These are phyloP conservation scores for Escallonia rubra DNA, from an alignment of 129 eudicot genomes.

Conservation along the genomic window DNA sequence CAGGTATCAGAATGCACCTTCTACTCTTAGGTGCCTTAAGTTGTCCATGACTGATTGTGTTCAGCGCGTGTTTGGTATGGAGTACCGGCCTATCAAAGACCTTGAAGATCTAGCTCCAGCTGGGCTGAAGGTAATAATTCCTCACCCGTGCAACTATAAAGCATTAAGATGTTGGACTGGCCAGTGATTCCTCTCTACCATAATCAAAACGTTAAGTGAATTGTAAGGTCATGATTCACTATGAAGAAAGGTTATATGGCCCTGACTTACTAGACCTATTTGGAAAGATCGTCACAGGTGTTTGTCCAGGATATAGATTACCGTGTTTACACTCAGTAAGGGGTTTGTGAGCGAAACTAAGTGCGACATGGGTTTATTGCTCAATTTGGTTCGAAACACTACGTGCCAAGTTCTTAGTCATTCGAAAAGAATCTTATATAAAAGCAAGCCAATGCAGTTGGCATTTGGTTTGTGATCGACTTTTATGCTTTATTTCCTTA, in stretches of 20 bases:
- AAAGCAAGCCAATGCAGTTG: not conserved
- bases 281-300: not conserved
- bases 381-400: too few relatives aligned
- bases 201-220: slow-evolving; percentile 3
- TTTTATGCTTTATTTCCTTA: not conserved
- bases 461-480: not conserved
- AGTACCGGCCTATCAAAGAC: slow-evolving; percentile 79
- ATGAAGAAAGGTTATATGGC: not conserved
- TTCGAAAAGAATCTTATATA: not conserved
- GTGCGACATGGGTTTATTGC: not conserved
- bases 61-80: slow-evolving; percentile 93
- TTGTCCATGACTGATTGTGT: slow-evolving; percentile 92
- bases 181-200: not conserved
- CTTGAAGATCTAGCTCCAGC: slow-evolving; percentile 76
- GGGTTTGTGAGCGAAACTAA: not conserved
- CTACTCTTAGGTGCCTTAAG: slow-evolving; percentile 87
- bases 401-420: too few relatives aligned
- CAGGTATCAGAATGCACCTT: slow-evolving; percentile 67
- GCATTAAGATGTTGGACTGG: not conserved
- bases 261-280: not conserved
- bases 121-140: slow-evolving; percentile 64
- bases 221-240: not conserved
- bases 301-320: slow-evolving; percentile 2
- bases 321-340: not conserved
- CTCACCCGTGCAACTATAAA: not conserved